Evolutionary conservation across 352 stramenopile species (phyloP).

Genomic region (Globisporangium cylindrosporum): DNA sequence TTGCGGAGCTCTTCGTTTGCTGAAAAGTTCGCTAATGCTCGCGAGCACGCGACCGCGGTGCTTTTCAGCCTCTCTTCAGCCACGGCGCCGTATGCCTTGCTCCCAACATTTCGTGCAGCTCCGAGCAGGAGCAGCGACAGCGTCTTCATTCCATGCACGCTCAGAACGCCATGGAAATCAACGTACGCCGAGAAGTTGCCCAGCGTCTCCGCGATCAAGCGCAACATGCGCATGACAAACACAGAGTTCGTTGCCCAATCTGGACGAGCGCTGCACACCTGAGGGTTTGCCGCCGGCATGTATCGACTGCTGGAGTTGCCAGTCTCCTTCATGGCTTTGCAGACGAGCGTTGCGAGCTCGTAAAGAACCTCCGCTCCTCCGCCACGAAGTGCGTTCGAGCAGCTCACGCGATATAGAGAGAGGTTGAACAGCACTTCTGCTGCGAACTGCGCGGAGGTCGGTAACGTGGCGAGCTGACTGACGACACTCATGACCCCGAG

Average conservation of each 20-base stretch:
- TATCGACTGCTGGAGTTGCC: slow-evolving; percentile 15
- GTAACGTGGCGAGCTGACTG: slow-evolving; percentile 36
- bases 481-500: slow-evolving; percentile 66
- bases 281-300: slow-evolving; percentile 4
- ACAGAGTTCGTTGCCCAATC: slow-evolving; percentile 11
- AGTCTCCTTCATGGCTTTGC: slow-evolving; percentile 40
- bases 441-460: slow-evolving; percentile 48
- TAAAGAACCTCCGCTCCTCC: slow-evolving; percentile 60
- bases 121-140: slow-evolving; percentile 44
- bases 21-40: slow-evolving; percentile 68
- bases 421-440: slow-evolving; percentile 73
- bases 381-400: slow-evolving; percentile 45
- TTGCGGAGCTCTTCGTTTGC: slow-evolving; percentile 54
- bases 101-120: slow-evolving; percentile 47
- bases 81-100: slow-evolving; percentile 27
- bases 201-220: slow-evolving; percentile 53
- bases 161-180: slow-evolving; percentile 59
- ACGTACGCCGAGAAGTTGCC: slow-evolving; percentile 65
- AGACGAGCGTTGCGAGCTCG: slow-evolving; percentile 39
- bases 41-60: slow-evolving; percentile 46
- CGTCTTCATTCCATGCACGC: slow-evolving; percentile 45
- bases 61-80: slow-evolving; percentile 43
- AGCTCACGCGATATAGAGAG: slow-evolving; percentile 58
- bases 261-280: neutral
- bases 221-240: slow-evolving; percentile 32